Evolutionary conservation across 345 rosid genomes (phyloP).

Genomic region (Eucalyptus decipiens): DNA sequence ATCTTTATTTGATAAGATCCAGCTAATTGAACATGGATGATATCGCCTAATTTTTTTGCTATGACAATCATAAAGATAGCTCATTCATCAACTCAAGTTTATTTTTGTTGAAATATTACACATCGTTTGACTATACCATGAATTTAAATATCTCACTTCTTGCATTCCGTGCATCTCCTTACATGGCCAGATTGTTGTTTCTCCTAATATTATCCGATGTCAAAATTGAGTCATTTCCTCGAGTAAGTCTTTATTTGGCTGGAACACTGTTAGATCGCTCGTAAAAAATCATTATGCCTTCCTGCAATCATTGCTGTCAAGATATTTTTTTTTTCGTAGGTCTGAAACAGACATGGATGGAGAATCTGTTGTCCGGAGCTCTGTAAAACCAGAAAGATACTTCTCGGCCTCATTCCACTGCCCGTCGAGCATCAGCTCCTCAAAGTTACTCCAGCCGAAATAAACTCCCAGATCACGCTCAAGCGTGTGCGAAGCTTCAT

Average conservation of each 20-base stretch:
- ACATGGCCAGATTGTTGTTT: not conserved
- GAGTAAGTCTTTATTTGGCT: slow-evolving; percentile 6
- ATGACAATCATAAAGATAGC: not conserved
- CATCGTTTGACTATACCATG: not conserved
- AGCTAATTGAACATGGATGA: not conserved
- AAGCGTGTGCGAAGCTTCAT: not conserved
- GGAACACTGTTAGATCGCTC: slow-evolving; percentile 23
- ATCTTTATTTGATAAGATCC: not conserved
- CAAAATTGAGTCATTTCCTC: slow-evolving; percentile 13
- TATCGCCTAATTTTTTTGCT: no score
- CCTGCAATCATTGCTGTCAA: not conserved
- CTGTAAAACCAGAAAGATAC: slow-evolving; percentile 46
- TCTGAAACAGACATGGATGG: slow-evolving; percentile 40
- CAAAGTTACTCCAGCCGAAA: slow-evolving; percentile 25
- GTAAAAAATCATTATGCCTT: slow-evolving; percentile 26
- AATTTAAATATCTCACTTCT: not conserved
- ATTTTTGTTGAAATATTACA: no score
- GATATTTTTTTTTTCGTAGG: slow-evolving; percentile 31
- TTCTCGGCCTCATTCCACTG: slow-evolving; percentile 46
- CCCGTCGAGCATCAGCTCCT: slow-evolving; percentile 9
- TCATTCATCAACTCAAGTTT: not conserved
- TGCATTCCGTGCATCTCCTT: not conserved
- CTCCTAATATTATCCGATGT: slow-evolving; percentile 19
- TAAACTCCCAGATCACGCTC: slow-evolving; percentile 14
- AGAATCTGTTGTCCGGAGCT: slow-evolving; percentile 31